phyloP scores from a whole-genome alignment of 2,329 filamentous ascomycete genomes.

The Alternaria triticimaculans region DNA sequence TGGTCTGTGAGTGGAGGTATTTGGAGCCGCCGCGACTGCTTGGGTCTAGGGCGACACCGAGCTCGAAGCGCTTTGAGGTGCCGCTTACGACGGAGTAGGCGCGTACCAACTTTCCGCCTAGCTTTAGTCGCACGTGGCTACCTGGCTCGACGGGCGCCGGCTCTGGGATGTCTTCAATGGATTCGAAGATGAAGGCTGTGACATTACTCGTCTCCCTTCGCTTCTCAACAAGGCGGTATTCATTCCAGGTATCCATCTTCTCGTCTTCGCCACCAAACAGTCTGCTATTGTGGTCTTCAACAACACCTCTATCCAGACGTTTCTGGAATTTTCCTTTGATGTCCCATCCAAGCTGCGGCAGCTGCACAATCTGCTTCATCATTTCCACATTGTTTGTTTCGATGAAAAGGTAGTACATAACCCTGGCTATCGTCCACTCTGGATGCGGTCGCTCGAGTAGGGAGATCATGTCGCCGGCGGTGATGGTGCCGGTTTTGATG shows the following conservation, averaged over 20 bases:
- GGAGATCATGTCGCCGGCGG: slow-evolving; percentile 63
- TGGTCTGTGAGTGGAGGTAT: slow-evolving; percentile 61
- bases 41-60: slow-evolving; percentile 65
- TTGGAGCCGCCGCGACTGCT: slow-evolving; percentile 66
- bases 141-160: slow-evolving; percentile 52
- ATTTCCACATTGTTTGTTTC: slow-evolving; percentile 57
- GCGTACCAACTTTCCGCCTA: slow-evolving; percentile 63
- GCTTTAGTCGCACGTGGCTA: slow-evolving; percentile 63
- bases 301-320: slow-evolving; percentile 57
- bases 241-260: slow-evolving; percentile 43
- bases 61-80: slow-evolving; percentile 58
- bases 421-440: slow-evolving; percentile 66
- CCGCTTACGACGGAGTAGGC: slow-evolving; percentile 68
- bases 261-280: slow-evolving; percentile 36
- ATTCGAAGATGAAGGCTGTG: slow-evolving; percentile 61
- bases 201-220: slow-evolving; percentile 60
- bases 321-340: slow-evolving; percentile 61
- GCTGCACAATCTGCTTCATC: slow-evolving; percentile 53
- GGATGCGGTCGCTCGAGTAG: slow-evolving; percentile 64
- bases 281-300: slow-evolving; percentile 39
- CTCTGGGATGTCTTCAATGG: slow-evolving; percentile 43
- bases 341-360: slow-evolving; percentile 56
- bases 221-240: slow-evolving; percentile 58
- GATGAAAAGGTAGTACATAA: slow-evolving; percentile 69
- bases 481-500: slow-evolving; percentile 61